Evolutionary conservation across 2,329 filamentous ascomycete genomes (phyloP), one percentile per base, ranked within the genome.

Genomic region (Pseudogymnoascus sp.): DNA sequence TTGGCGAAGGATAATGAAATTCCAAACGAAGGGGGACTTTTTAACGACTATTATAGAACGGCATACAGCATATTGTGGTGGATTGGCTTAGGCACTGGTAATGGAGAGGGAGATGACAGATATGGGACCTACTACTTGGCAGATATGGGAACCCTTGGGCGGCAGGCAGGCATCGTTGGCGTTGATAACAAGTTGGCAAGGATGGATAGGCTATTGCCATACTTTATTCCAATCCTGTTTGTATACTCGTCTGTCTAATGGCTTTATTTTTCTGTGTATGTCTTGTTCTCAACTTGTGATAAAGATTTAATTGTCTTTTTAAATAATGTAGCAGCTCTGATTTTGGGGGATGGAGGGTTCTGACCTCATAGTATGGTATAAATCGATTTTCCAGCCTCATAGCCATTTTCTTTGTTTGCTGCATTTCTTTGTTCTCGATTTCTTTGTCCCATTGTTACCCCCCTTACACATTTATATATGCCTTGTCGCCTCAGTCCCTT

Each of bases 11-110:
- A 51, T 34, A 43, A 61, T 37, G 48, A 63, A 28, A 37, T 63
- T 57, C 36, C 23, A 51, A 31, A 57, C 11, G 43, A 63, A 28
- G 21, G 41, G n/a, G 16, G 28, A 14, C 41, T 36, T 63, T 37
- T 54, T 63, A 57, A 37, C 45, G 48, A 54, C 48, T 63, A 25
- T 28, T 37, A 54, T 63, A 57, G 45, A 57, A 63, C 25, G 19
- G 39, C 25, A 39, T 39, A 39, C 34, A 61, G 13, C 36, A 61
- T 43, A 61, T 23, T 39, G 34, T 61, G 25, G 16, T 14, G 51
- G 51, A 21, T 34, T 16, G n/a, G 28, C 25, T 57, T 57, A 21
- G 25, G 28, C n/a, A 57, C 5, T 11, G n/a, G 28, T 57, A 57
- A 34, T 34, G 31, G 51, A 16, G 28, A 57, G 16, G 51, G 51